These are phyloP conservation scores for Aspergillus luchuensis DNA, from an alignment of 2,329 filamentous ascomycete species.

Conservation along the genomic window DNA sequence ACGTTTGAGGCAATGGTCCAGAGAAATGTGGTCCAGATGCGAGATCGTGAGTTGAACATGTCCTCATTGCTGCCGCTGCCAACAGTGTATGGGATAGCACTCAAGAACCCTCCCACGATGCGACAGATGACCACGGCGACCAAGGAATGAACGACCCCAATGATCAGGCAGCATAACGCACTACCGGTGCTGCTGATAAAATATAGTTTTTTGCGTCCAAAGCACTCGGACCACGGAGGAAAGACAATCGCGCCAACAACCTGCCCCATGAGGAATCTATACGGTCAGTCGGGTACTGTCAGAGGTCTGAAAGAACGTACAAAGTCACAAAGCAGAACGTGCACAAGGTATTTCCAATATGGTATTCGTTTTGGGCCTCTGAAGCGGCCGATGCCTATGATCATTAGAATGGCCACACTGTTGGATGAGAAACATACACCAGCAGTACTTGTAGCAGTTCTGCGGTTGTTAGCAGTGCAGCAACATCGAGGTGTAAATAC, in stretches of 20 bases:
- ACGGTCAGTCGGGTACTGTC: neutral
- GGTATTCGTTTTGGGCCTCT: constrained; percentile 18
- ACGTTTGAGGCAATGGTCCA: constrained; percentile 47
- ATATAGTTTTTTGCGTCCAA: constrained; percentile 37
- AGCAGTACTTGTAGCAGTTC: constrained; percentile 18
- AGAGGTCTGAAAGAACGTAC: neutral
- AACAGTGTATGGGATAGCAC: constrained; percentile 51
- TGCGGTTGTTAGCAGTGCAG: constrained; percentile 3
- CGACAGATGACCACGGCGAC: constrained; percentile 41
- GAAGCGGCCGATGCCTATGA: constrained; percentile 20
- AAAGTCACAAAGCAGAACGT: constrained; percentile 23
- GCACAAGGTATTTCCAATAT: constrained; percentile 14
- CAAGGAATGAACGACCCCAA: constrained; percentile 36
- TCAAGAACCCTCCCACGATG: constrained; percentile 46
- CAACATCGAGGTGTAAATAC: neutral
- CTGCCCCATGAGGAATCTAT: constrained; percentile 32
- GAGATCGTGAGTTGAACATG: constrained; percentile 46
- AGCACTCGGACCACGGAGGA: constrained; percentile 36
- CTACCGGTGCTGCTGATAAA: constrained; percentile 26
- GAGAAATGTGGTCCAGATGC: constrained; percentile 49
- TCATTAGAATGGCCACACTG: neutral
- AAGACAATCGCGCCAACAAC: constrained; percentile 32
- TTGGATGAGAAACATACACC: constrained; percentile 11
- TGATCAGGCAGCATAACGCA: constrained; percentile 34
- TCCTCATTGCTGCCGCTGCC: constrained; percentile 53